Evolutionary conservation across 2,329 filamentous ascomycete genomes (phyloP).

Genomic region (Beauveria medogensis): DNA sequence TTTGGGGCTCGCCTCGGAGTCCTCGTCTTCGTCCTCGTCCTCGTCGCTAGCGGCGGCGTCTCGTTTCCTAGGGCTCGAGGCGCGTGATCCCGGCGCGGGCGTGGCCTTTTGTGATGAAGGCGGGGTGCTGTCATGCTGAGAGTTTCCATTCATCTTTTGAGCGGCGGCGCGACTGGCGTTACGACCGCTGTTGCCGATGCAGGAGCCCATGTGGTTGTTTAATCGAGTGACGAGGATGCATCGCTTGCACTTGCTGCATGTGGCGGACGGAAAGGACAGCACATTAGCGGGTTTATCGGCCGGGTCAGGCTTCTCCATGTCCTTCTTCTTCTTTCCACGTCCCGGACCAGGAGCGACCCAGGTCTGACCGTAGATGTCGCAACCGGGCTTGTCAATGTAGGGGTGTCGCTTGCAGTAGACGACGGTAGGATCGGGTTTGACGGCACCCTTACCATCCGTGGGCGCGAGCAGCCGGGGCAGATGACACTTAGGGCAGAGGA

Average conservation of each 20-base stretch:
- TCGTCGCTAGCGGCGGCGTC: constrained; percentile 38
- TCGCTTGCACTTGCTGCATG: constrained; percentile 59
- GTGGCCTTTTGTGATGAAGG: constrained; percentile 57
- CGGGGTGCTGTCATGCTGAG: constrained; percentile 48
- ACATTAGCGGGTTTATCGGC: constrained; percentile 53
- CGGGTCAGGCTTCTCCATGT: constrained; percentile 53
- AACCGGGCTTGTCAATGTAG: constrained; percentile 67
- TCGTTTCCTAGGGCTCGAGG: constrained; percentile 48
- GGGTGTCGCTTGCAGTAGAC: constrained; percentile 75
- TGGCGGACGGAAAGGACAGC: constrained; percentile 56
- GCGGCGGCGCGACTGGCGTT: constrained; percentile 55
- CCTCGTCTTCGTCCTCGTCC: constrained; percentile 45
- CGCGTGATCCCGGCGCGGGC: constrained; percentile 45
- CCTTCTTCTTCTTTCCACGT: constrained; percentile 73
- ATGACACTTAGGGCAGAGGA: constrained; percentile 66
- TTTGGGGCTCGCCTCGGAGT: constrained; percentile 43
- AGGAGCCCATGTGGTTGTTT: constrained; percentile 62
- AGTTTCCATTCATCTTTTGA: constrained; percentile 53
- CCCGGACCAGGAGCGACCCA: constrained; percentile 65
- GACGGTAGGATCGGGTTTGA: constrained; percentile 56
- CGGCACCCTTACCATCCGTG: constrained; percentile 59
- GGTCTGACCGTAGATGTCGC: constrained; percentile 76
- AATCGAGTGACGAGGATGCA: constrained; percentile 57
- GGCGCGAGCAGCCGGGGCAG: constrained; percentile 66
- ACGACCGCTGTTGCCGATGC: constrained; percentile 57